Evolutionary conservation across 2,329 filamentous ascomycete species (phyloP), one percentile per base, ranked within the genome.

Genomic region (Shiraia bambusicola): DNA sequence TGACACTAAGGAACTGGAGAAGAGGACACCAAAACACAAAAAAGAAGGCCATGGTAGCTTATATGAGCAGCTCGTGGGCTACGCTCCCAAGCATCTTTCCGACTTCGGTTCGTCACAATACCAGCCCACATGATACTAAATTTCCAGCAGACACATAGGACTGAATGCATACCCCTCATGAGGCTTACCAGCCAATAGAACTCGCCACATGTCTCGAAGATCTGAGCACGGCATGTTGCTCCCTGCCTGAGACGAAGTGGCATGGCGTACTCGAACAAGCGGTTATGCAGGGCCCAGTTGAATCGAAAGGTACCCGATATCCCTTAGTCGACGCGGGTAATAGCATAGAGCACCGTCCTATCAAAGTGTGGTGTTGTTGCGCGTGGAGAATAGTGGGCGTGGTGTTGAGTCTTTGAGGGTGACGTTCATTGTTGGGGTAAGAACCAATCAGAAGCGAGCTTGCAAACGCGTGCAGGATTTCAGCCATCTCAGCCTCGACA

Each of bases 371-470:
- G 37, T 36, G 35, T 48, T 24, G 39, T 54, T 52, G 54, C 66
- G 54, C 65, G 66, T 69, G 66, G 52, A 45, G 33, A 43, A 35
- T 28, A 24, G 32, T 40, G 39, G 40, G 45, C 49, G 49, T 67
- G 60, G 63, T 67, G 64, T 68, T 69, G 64, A 67, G 57, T 53
- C 55, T 47, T 32, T 47, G 44, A 49, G 46, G 42, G 49, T 42
- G 55, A 58, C 46, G 45, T 52, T 51, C 42, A 47, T 56, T 33
- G 49, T 49, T 40, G 30, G 17, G 6, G 8, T 26, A 17, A 36
- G 28, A 45, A 39, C 65, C 65, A 68, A 68, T 68, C 42, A 59
- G 53, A 52, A 16, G 24, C 28, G 25, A 15, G 22, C 37, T 35
- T 28, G 16, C 29, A 34, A 34, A 48, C 45, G 56, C 64, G 64